Evolutionary conservation across 805 yeast species (phyloP), one percentile per base, ranked within the genome.

Genomic region (Metschnikowia kunwiensis): DNA sequence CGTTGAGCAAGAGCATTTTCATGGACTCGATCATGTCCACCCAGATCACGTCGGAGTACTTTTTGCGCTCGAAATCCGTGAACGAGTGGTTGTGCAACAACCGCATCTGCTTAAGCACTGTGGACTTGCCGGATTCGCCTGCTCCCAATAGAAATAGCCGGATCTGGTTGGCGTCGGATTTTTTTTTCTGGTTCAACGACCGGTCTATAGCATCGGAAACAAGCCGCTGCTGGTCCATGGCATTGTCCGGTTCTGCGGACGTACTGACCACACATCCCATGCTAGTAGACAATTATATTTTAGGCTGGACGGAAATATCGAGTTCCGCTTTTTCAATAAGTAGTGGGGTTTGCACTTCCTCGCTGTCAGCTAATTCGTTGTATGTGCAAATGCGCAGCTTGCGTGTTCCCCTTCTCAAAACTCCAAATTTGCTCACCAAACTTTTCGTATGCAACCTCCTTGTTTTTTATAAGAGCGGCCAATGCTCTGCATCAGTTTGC

Each of bases 71-170:
- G 44, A 79, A 83, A 32, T 74, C 75, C 1, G 84, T 69, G 63
- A 91, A 93, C 2, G 95, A 94, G 28, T 84, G 82, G 42, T 86
- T 84, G 57, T 93, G 97, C 27, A 88, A 60, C 12, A 93, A 68
- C 49, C 84, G 78, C 78, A 89, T 74, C 57, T 89, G 97, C 59
- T 89, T 89, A 47, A 89, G 63, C 5, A 89, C 95, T 0, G 97
- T 89, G 2, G 95, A 84, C 57, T 89, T 89, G 5, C 97, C 97
- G 34, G 91, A 80, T 56, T 89, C 97, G 4, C 97, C 97, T 0
- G 97, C 86, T 27, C 97, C 96, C 23, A 88, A 63, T n/a, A 91
- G 67, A 25, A 91, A 61, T 43, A 91, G 67, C 56, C 82, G 86
- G 23, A 82, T 73, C 47, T 76, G 81, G 42, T 76, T 75, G 50